Evolutionary conservation across 345 rosid genomes (phyloP), one percentile per base, ranked within the genome.

Genomic region (Citrus mangshanensis): DNA sequence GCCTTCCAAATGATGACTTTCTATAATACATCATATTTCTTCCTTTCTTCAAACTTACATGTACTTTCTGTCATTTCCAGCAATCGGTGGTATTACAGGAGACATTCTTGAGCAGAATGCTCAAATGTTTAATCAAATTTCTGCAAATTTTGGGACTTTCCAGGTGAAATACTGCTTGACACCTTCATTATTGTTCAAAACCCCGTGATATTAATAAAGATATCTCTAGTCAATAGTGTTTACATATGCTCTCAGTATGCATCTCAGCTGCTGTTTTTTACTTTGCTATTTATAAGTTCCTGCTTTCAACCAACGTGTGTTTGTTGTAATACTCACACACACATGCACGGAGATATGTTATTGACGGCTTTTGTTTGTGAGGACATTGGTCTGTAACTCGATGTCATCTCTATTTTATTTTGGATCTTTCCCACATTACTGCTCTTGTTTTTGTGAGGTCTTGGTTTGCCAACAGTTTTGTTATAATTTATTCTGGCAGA

Each of bases 81-180:
- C 86, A 75, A 93, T 93, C 76, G 94, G 94, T 76, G 94, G 94
- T 79, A 82, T 83, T 59, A 87, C 88, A 3, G 93, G 93, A 79
- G 91, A 92, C 78, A 91, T 93, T 81, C 89, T 93, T 49, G 94
- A 90, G 86, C 89, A 92, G 84, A 92, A 89, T 85, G 81, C 94
- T 66, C 93, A 93, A 63, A 86, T 91, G 85, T 87, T 93, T 73
- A 86, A 83, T 83, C 96, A 90, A 88, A 86, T 92, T 68, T 86
- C 93, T 74, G 61, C 91, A 63, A 93, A 93, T 82, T 90, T 93
- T 77, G 80, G 90, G 30, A 81, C 91, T 78, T 88, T 85, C 72
- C 96, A 93, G 96, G 98, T 92, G 75, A 87, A 69, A 19, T 28
- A 76, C 58, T 78, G 59, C 28, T 73, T 42, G 69, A 51, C 49